Evolutionary conservation across 2,329 filamentous ascomycete genomes (phyloP), one percentile per base, ranked within the genome.

Genomic region (Elsinoe perseae): DNA sequence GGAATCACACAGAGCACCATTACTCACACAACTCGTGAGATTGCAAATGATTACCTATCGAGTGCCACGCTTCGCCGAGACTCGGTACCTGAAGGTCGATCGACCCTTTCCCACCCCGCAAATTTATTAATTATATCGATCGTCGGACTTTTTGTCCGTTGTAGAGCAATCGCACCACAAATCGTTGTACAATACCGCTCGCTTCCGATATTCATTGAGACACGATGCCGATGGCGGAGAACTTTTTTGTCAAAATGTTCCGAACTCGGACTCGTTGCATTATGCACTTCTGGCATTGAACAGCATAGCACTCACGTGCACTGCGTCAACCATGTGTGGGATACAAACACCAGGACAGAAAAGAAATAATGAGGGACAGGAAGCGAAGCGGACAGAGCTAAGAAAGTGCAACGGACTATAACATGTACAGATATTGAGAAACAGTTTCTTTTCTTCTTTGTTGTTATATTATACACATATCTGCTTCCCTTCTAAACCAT

Each of bases 381-480:
- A 23, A n/a, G 21, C 14, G 14, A 50, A 50, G 44, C 16, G 44
- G 32, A 27, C 44, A 52, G 18, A 14, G n/a, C 16, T 14, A 38
- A 8, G 21, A 4, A 36, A 4, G n/a, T 14, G 32, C 32, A 36
- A 36, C 32, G 10, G 5, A 36, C 32, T 12, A 3, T 52, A 38
- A 52, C 16, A 52, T 52, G 48, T 52, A 52, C 48, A 52, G 48
- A 32, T 50, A 52, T 36, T 10, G n/a, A 36, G 10, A 32, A 18
- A 23, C 48, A 52, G 48, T 54, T 54, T 54, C 52, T 12, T 30
- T 54, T 54, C 46, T 50, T 34, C 38, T 42, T 30, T 32, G 25
- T 54, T 25, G 36, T 54, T 34, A 34, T 42, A n/a, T 18, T 14
- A 54, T 43, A 44, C 25, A 43, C 30, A 42, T 27, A 42, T 32